phyloP scores from a whole-genome alignment of 176 grass and related monocot genomes.

The Oryza brachyantha region DNA sequence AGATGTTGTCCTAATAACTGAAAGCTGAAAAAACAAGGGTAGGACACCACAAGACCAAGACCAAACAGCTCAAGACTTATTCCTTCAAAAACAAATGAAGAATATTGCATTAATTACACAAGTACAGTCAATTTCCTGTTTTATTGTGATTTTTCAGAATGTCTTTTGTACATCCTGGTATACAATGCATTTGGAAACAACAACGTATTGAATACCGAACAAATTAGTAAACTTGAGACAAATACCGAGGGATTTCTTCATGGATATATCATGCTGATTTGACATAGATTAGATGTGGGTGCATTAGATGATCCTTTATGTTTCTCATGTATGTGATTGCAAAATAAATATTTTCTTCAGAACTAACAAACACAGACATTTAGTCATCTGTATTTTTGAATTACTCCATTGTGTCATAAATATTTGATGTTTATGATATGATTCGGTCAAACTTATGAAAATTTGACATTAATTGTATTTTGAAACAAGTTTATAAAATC shows the following conservation, averaged over 20 bases:
- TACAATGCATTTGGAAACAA: neutral
- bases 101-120: no score
- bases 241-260: neutral
- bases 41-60: no score
- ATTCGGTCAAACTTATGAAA: no score
- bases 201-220: neutral
- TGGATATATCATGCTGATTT: neutral
- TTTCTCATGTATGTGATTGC: neutral
- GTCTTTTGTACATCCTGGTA: neutral
- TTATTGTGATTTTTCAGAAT: neutral
- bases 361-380: neutral
- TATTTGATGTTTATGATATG: neutral
- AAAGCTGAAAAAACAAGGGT: no score
- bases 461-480: no score
- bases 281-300: neutral
- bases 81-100: no score
- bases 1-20: no score
- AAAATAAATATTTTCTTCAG: neutral
- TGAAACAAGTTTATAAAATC: no score
- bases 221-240: no score
- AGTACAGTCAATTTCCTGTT: no score
- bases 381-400: no score
- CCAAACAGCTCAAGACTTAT: no score
- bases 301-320: neutral
- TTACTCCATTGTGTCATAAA: neutral